Percentiles rank a stretch among this genome's conserved stretches.
Conservation (phyloP, 129 eudicot genomes). For the Cynara cardunculus region DNA sequence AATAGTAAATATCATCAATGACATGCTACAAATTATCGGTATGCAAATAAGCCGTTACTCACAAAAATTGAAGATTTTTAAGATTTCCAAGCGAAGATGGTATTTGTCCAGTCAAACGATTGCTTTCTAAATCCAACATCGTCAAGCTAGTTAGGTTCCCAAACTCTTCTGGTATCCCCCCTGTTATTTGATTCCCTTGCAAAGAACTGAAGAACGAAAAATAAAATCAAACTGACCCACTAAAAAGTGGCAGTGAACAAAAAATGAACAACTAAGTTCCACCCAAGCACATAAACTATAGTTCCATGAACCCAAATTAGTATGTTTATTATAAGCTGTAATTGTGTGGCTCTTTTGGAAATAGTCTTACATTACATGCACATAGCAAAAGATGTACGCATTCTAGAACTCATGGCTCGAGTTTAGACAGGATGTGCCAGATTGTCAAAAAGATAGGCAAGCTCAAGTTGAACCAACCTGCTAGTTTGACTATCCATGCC, state of each 20-base stretch:
- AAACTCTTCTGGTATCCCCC: conserved; percentile 76
- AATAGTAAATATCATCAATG: background rate
- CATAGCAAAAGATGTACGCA: background rate
- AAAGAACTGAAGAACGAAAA: conserved; percentile 41
- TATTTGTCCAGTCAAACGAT: conserved; percentile 76
- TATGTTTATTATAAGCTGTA: background rate
- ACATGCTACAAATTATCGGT: background rate
- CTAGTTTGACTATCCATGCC: background rate
- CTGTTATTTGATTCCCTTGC: conserved; percentile 85
- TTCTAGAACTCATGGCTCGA: background rate
- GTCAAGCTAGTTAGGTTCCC: conserved; percentile 80
- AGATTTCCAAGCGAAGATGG: conserved; percentile 92
- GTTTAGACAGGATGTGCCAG: background rate
- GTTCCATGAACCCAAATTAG: background rate
- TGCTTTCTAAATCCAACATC: conserved; percentile 73
- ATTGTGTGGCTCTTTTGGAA: background rate
- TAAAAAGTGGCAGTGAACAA: background rate
- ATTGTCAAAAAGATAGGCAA: background rate
- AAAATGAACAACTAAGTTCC: background rate
- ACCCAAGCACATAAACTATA: background rate
- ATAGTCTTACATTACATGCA: background rate
- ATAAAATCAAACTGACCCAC: background rate
- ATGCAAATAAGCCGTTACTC: conserved; percentile 25
- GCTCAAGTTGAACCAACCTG: background rate
- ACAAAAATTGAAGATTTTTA: conserved; percentile 69